A percentile compares a stretch with the other conserved stretches of the same genome.
These are phyloP conservation scores for Phytophthora cryptogea DNA, from an alignment of 352 stramenopile species.

Conservation along the genomic window DNA sequence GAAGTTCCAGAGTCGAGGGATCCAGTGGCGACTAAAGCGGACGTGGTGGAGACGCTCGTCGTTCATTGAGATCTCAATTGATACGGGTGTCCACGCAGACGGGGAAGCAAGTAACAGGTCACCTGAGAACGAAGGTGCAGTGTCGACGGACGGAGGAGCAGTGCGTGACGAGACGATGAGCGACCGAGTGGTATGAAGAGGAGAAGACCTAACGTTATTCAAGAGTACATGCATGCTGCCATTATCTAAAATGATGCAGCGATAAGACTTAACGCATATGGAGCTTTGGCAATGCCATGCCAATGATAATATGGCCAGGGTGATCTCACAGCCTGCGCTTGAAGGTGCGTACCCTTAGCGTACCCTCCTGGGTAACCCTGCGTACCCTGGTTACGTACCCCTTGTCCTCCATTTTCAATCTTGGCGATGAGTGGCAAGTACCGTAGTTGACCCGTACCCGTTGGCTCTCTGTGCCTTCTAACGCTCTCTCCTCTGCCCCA, in stretches of 20 bases:
- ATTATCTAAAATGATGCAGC: no score
- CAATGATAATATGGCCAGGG: no score
- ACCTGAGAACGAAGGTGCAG: neutral
- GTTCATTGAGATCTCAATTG: conserved; percentile 62
- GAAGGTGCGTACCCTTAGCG: neutral
- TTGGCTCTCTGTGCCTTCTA: neutral
- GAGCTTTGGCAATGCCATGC: no score
- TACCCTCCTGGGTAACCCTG: neutral
- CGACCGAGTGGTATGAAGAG: conserved; percentile 18
- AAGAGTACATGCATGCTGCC: neutral
- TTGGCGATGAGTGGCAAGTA: conserved; percentile 25
- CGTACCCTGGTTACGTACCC: neutral
- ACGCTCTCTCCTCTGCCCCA: conserved; percentile 2
- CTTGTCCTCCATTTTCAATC: conserved; percentile 5
- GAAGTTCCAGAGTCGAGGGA: conserved; percentile 56
- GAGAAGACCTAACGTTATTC: conserved; percentile 1
- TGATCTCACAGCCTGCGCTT: no score
- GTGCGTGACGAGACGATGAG: conserved; percentile 24
- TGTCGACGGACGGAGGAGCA: neutral
- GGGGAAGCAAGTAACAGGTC: neutral
- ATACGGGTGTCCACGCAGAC: neutral
- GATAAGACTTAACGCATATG: no score
- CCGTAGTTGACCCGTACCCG: neutral
- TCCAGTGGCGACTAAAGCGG: conserved; percentile 71
- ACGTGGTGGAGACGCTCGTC: conserved; percentile 74